A percentile compares a stretch with the other conserved stretches of the same genome.
Evolutionary conservation across 208 protist species (phyloP).

Genomic region (Acanthamoeba healyi): DNA sequence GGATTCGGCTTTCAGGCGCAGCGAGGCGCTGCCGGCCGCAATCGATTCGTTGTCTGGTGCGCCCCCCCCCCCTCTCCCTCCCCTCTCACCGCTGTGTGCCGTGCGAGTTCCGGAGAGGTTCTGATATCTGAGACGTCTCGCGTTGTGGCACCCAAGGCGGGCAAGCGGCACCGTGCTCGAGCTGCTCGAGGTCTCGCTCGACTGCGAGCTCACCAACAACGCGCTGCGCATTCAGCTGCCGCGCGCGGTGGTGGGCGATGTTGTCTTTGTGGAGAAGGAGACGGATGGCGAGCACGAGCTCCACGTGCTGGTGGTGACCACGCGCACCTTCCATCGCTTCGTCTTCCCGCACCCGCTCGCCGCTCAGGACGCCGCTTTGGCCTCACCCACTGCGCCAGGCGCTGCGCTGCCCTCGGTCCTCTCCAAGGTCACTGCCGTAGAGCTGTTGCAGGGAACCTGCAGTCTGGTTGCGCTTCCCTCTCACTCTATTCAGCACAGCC

Average conservation of each 20-base stretch:
- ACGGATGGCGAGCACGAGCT: conserved; percentile 21
- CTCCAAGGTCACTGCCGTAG: conserved; percentile 52
- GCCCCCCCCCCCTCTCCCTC: neutral
- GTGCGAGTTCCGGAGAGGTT: no score
- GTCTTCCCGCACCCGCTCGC: conserved; percentile 52
- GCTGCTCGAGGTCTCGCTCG: conserved; percentile 70
- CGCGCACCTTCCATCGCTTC: conserved; percentile 74
- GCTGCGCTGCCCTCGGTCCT: conserved; percentile 1
- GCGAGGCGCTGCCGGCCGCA: conserved; percentile 13
- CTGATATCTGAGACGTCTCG: neutral
- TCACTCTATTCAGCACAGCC: neutral
- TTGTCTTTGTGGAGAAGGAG: conserved; percentile 54
- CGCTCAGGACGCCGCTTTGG: neutral
- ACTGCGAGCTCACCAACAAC: conserved; percentile 55
- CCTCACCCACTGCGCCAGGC: neutral
- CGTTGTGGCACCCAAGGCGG: neutral
- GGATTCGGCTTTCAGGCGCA: conserved; percentile 30
- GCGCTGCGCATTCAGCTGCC: conserved; percentile 67
- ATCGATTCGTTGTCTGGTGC: conserved; percentile 64
- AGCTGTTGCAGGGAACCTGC: neutral
- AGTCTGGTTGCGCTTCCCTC: conserved; percentile 5
- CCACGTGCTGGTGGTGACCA: conserved; percentile 67
- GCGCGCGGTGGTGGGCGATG: conserved; percentile 45
- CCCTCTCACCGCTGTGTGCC: no score
- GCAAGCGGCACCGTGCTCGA: conserved; percentile 40